Evolutionary conservation across 2,329 filamentous ascomycete species (phyloP).

Genomic region (Aspergillus sp.): DNA sequence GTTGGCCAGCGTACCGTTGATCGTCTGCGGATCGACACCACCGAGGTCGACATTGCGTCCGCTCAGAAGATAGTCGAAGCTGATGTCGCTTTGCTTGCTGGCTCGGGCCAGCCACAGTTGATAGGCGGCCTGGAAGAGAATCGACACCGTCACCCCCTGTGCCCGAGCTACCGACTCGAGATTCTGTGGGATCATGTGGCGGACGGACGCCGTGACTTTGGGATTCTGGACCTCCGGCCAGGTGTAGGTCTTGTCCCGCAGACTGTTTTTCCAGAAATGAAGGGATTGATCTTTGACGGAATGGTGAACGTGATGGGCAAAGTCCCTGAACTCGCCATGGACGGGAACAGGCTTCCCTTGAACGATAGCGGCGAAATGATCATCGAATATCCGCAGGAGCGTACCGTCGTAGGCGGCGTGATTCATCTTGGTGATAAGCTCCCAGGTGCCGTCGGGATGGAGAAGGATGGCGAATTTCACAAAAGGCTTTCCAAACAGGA

Average conservation of each 20-base stretch:
- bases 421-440: conserved; percentile 3
- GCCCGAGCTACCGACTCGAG: not conserved
- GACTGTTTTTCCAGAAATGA: not conserved
- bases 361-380: not conserved
- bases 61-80: conserved; percentile 1
- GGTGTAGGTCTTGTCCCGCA: not conserved
- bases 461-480: conserved; percentile 2
- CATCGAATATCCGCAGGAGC: conserved; percentile 6
- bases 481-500: conserved; percentile 5
- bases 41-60: conserved; percentile 5
- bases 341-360: not conserved
- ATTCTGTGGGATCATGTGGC: not conserved
- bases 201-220: not conserved
- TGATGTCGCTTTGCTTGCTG: not conserved
- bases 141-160: conserved; percentile 1
- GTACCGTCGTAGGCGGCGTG: conserved; percentile 6
- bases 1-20: conserved; percentile 3
- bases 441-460: conserved; percentile 1
- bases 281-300: not conserved
- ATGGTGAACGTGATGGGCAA: not conserved
- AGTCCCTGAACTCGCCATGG: conserved; percentile 2
- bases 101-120: conserved; percentile 1
- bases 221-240: not conserved
- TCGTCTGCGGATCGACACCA: conserved; percentile 1
- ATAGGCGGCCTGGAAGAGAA: conserved; percentile 7